Base-by-base conservation (phyloP, 495 filamentous ascomycete species). In the Lichina pygmaea region DNA sequence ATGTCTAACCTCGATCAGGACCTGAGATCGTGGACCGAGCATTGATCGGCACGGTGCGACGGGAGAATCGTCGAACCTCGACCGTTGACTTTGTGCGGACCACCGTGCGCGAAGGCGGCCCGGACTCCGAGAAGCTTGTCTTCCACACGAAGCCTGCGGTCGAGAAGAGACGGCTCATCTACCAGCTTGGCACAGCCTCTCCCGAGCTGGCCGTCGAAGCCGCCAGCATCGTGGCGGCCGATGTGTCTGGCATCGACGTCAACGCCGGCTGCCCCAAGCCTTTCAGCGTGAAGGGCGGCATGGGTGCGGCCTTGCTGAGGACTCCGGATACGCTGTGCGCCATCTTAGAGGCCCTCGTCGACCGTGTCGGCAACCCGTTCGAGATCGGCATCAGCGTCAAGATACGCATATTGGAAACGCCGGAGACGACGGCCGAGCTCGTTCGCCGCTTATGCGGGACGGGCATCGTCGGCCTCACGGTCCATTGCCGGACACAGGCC, bases 251-350 rank as follows among this genome's bases (percentile, higher is more conserved):
- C 37, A 94, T 97, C 48, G 89, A 95, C 58, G 77, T 97, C 46
- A 97, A 97, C 62, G 81, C 86, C 6, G 89, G 89, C 6, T 97
- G 89, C 58, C 89, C 89, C 0, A 97, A 95, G 60, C 84, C 91
- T 4, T 97, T 97, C 59, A 83, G 75, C 50, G 91, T 85, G 9
- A 66, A 65, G 47, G 78, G 82, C 34, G 91, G 89, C 36, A 97
- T 95, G 89, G 91, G 91, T 32, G 89, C 91, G 0, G 89, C 85
- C 3, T 62, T 97, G 16, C 66, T 97, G 12, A 67, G 69, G 43
- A 80, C 74, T 0, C 91, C 89, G 0, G 86, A 94, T 46, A 72
- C 66, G 50, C 72, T 97, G 0, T 75, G 74, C 44, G 64, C 73
- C 0, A 95, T 97, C 46, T 68, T 97, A 0, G 70, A 75, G 44